phyloP scores from a whole-genome alignment of 1,284 basidiomycete species.

The Mrakiaceae sp. region DNA sequence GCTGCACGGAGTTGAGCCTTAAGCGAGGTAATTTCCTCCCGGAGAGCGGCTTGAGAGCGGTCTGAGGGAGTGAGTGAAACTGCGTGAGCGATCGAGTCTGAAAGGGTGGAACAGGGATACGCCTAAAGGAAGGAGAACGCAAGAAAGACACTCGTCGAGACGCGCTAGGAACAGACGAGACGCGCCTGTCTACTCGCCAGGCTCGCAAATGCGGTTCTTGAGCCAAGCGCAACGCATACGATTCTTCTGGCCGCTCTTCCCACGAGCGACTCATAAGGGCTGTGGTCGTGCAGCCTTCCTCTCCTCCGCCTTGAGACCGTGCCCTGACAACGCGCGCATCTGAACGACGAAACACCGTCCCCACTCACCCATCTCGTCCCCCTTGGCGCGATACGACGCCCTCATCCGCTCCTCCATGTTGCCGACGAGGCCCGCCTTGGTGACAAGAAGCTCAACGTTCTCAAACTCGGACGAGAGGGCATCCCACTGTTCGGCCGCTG shows the following conservation, averaged over 20 bases:
- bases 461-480: background rate
- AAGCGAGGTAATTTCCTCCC: background rate
- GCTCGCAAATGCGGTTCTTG: no score
- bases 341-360: background rate
- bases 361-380: constrained; percentile 7
- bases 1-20: background rate
- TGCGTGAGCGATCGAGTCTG: background rate
- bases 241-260: no score
- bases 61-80: background rate
- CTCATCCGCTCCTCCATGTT: constrained; percentile 14
- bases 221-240: no score
- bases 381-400: constrained; percentile 7
- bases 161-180: background rate
- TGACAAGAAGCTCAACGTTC: constrained; percentile 12
- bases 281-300: no score
- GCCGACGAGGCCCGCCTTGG: constrained; percentile 6
- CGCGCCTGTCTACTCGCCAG: background rate
- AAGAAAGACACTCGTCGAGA: background rate
- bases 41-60: background rate
- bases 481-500: no score
- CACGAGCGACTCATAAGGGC: no score
- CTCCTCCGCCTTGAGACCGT: no score
- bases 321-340: no score
- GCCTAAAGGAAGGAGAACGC: background rate
- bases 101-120: background rate